Evolutionary conservation across 2,329 filamentous ascomycete genomes (phyloP).

Genomic region (Ophiosphaerella herpotricha): DNA sequence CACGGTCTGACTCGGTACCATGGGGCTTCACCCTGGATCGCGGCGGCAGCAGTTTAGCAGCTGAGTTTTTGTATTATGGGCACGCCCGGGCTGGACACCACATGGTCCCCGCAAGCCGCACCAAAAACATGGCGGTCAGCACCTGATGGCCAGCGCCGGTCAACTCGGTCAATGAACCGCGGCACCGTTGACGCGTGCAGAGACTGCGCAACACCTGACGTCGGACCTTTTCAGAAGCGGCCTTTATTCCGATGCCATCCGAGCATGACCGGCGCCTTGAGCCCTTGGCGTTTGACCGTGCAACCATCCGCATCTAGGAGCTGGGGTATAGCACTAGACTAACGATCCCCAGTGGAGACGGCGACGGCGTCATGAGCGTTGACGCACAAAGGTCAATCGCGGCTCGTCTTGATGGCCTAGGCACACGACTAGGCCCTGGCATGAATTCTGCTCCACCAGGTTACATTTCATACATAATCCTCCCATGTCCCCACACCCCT

Average conservation of each 20-base stretch:
- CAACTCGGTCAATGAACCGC: slow-evolving; percentile 14
- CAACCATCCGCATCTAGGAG: slow-evolving; percentile 41
- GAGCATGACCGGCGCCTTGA: slow-evolving; percentile 34
- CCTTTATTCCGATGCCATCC: slow-evolving; percentile 38
- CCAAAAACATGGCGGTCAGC: neutral
- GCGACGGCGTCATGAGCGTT: slow-evolving; percentile 42
- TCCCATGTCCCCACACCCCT: slow-evolving; percentile 30
- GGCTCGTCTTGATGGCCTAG: slow-evolving; percentile 34
- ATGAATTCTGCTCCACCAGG: slow-evolving; percentile 40
- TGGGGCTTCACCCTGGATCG: neutral
- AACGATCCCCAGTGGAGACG: slow-evolving; percentile 40
- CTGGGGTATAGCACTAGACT: slow-evolving; percentile 38
- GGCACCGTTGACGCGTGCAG: slow-evolving; percentile 22
- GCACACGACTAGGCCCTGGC: slow-evolving; percentile 31
- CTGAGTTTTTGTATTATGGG: too few species aligned
- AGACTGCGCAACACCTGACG: slow-evolving; percentile 29
- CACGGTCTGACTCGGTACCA: slow-evolving; percentile 12
- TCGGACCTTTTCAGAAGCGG: slow-evolving; percentile 22
- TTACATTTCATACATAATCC: slow-evolving; percentile 39
- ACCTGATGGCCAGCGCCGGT: slow-evolving; percentile 8
- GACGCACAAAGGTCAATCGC: slow-evolving; percentile 37
- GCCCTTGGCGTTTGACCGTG: slow-evolving; percentile 2
- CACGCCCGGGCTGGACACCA: too few species aligned
- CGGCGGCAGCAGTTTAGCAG: too few species aligned
- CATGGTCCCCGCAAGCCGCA: neutral